Evolutionary conservation across 495 filamentous ascomycete genomes (phyloP), one percentile per base, ranked within the genome.

Genomic region (Pyrenula aspistea): DNA sequence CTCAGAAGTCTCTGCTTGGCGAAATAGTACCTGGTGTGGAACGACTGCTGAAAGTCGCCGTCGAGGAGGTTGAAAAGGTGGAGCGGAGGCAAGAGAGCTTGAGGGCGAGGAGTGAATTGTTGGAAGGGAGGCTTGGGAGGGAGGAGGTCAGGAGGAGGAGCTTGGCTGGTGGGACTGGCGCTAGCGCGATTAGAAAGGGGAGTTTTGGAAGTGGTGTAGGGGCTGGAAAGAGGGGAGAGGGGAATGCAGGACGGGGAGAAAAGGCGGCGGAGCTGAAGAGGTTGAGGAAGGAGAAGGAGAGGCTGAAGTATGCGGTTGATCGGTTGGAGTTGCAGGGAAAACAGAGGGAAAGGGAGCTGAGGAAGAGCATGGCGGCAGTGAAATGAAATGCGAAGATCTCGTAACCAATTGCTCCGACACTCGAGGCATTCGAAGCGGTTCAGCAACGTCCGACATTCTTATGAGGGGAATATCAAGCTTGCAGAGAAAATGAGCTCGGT

Each of bases 11-110:
- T 23, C 78, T 92, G 22, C 77, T 83, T 23, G 81, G 83, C 58
- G 85, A 89, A 65, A 86, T 92, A 55, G 80, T 78, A 12, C 88
- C 87, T 12, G 88, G 88, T 68, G 83, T 92, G 59, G 71, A 76
- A 21, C 76, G 75, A 42, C 77, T 92, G 2, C 79, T 92, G 19
- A 66, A 71, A 11, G 77, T 86, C 25, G 80, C 84, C 15, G 78
- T 82, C 31, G 76, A 77, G 62, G 79, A 91, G 57, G 76, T 91
- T n/a, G 81, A 85, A 57, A 83, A 83, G 60, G 75, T 91, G 47
- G 85, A 85, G 49, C 79, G 88, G 10, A 77, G 85, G 49, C 84
- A 88, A 64, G 72, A 88, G 55, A 71, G 72, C 4, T 68, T 92
- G n/a, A 79, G 83, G n/a, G 83, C 85, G 0, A 81, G 83, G 63